Evolutionary conservation across 2,329 filamentous ascomycete species (phyloP), one percentile per base, ranked within the genome.

Genomic region (Alternaria brassicicola): DNA sequence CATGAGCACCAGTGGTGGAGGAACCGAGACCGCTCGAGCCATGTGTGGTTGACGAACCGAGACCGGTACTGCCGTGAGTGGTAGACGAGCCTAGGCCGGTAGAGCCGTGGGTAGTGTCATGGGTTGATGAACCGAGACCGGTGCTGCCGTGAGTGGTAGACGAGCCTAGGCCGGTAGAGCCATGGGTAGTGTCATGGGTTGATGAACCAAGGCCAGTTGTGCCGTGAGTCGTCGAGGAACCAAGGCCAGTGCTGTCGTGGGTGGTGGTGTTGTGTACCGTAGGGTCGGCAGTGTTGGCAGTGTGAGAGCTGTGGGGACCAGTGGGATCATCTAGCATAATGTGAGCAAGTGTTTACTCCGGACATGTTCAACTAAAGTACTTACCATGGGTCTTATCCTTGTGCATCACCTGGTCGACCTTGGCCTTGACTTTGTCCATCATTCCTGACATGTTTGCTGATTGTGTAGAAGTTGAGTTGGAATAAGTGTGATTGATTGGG

Each of bases 341-440:
- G 54, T 63, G 25, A 65, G 61, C 43, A 23, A 49, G 13, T 35
- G 43, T 19, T 15, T 5, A 7, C 2, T 1, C 2, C 8, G 19
- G 3, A 23, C 19, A 0, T 15, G 9, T 39, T 1, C 3, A 3
- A 39, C 19, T 23, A 4, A 23, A 19, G 28, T 28, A 51, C 66
- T 56, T 53, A 69, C 65, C 60, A 57, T 67, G 63, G 26, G 59
- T 65, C 64, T 73, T 71, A 64, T 76, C 71, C 69, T 76, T 75
- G 66, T 75, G 73, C 48, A 76, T 69, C 57, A 73, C 68, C 33
- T 72, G 59, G 59, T 77, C 73, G 67, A 76, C 74, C 73, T 75
- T 76, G 52, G 69, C 68, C 72, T 76, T 77, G 64, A 77, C 69
- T 66, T 77, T 76, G 3, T 77, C 71, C 35, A 77, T 70, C 42